A percentile compares a stretch with the other conserved stretches of the same genome.
These are phyloP conservation scores for Lagenaria siceraria DNA, from an alignment of 306 rosid species.

Conservation along the genomic window DNA sequence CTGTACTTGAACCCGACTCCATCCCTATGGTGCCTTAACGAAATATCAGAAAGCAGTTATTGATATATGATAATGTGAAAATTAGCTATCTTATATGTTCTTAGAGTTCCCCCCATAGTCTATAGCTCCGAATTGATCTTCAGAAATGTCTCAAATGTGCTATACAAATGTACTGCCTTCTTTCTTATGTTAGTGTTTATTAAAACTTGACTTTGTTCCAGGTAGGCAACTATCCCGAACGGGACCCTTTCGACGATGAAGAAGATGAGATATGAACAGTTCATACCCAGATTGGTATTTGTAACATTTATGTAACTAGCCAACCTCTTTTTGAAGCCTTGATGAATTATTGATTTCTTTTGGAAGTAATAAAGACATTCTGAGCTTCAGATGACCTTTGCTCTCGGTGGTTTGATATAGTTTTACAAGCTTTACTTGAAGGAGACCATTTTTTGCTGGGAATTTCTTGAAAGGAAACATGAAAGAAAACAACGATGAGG, in stretches of 20 bases:
- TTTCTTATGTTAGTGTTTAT: background rate
- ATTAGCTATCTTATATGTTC: background rate
- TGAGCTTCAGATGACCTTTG: background rate
- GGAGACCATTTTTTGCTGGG: background rate
- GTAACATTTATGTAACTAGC: background rate
- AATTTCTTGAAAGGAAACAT: background rate
- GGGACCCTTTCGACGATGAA: conserved; percentile 79
- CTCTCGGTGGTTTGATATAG: background rate
- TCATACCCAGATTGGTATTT: background rate
- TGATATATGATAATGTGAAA: background rate
- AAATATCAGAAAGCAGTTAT: background rate
- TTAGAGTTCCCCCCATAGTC: background rate
- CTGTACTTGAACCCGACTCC: background rate
- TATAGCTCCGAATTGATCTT: background rate
- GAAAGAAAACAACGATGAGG: background rate
- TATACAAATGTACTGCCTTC: background rate
- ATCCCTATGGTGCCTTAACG: background rate
- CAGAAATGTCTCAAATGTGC: background rate
- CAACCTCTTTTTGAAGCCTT: background rate
- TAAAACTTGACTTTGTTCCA: conserved; percentile 17
- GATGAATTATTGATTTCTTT: background rate
- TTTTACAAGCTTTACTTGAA: background rate
- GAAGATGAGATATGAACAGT: conserved; percentile 64
- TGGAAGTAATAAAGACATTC: background rate
- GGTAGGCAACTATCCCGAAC: conserved; percentile 92